phyloP scores from a whole-genome alignment of 768 basidiomycete genomes.

The Dioszegia aurantiaca region DNA sequence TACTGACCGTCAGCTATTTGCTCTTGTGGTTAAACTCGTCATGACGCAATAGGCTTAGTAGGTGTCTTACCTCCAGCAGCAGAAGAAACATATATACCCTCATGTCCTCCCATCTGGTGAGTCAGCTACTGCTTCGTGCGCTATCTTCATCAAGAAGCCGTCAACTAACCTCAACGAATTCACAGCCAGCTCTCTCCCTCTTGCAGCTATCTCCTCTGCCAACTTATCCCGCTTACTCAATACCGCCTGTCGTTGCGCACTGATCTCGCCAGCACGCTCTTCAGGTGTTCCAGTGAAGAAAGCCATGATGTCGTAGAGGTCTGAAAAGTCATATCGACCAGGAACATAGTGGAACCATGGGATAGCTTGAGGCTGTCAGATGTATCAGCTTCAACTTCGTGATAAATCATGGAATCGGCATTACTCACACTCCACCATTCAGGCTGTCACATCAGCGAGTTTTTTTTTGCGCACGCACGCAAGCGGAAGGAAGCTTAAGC shows the following conservation, averaged over 20 bases:
- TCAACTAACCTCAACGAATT: constrained; percentile 6
- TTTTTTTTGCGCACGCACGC: not conserved
- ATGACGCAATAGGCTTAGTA: too few species aligned
- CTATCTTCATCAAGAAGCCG: too few species aligned
- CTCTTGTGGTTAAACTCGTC: not conserved
- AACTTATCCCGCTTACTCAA: constrained; percentile 8
- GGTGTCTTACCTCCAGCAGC: constrained; percentile 12
- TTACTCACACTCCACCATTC: constrained; percentile 31
- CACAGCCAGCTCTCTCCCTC: constrained; percentile 14
- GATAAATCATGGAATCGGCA: not conserved
- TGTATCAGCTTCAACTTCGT: not conserved
- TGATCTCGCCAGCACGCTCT: not conserved
- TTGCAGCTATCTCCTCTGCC: constrained; percentile 15
- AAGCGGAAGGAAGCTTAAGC: not conserved
- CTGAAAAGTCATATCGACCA: constrained; percentile 14
- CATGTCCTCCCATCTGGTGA: constrained; percentile 12
- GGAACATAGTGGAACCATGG: constrained; percentile 27
- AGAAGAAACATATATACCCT: constrained; percentile 17
- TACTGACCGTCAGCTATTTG: constrained; percentile 10
- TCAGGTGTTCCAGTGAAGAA: constrained; percentile 23
- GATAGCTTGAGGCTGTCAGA: constrained; percentile 18
- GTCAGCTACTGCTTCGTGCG: not conserved
- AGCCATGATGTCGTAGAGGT: constrained; percentile 22
- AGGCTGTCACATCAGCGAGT: constrained; percentile 22
- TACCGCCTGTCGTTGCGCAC: not conserved